Evolutionary conservation across 2,329 filamentous ascomycete genomes (phyloP), one percentile per base, ranked within the genome.

Genomic region (Teratosphaeria gauchensis): DNA sequence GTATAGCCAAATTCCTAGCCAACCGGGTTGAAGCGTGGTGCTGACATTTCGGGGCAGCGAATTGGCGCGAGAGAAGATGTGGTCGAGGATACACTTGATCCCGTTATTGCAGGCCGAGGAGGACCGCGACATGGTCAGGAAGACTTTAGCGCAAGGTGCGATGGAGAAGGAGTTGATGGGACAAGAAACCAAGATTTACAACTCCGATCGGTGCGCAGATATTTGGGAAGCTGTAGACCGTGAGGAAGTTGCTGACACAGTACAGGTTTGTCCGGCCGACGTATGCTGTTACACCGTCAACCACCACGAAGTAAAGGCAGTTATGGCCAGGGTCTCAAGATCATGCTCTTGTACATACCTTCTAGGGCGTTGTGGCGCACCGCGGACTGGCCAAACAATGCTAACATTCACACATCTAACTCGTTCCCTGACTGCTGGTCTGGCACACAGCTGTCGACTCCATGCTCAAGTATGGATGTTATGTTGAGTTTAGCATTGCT

Each of bases 31-130:
- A 30, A n/a, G 51, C 24, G 14, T 31, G 16, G 32, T n/a, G 19
- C 52, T 53, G 5, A 53, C 14, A 19, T 11, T 9, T 28, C 12
- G 52, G 52, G 12, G 59, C 69, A 96, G 92, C 72, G 94, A 99
- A 77, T 86, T 96, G 66, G 89, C 86, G 63, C 90, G 94, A 69
- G 94, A 99, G 73, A 99, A 97, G 82, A 94, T 96, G 84, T 99
- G 94, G 94, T 85, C 90, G 62, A 88, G 94, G 72, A 95, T 99
- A 77, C 85, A 97, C 77, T 82, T 99, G 64, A 94, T 92, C 71
- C 94, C 94, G 59, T 79, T 96, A 63, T 84, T 99, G 64, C 92
- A 97, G 75, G 94, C 94, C 58, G 94, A 99, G 74, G 91, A 96
- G 76, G 94, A 99, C 79, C 87, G 94, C 62, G 94, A 99, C 77